Base-by-base conservation (phyloP, 148 eudicot species). In the Fagopyrum tataricum region DNA sequence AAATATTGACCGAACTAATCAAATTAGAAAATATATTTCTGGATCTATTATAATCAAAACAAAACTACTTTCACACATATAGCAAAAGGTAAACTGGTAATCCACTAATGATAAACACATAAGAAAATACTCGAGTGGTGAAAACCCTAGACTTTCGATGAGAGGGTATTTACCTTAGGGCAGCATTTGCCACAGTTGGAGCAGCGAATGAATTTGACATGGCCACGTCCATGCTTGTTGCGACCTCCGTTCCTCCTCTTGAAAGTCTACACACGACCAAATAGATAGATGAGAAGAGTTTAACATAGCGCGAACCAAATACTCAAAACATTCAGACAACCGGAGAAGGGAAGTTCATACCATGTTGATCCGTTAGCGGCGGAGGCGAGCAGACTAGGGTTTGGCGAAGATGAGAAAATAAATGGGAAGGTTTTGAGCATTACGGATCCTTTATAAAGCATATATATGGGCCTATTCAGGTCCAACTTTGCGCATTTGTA, bases 241-340 rank as follows among this genome's bases (percentile, higher is more conserved):
- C 80, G 78, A 0, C 83, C 83, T 48, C 83, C 83, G 52, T 81
- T 81, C 70, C 83, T 81, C 73, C 83, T 81, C 83, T 81, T 81
- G 72, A 81, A 77, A 5, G 83, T 81, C 83, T 77, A 31, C 53
- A 39, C 2, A 49, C 42, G 61, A 64, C 42, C 71, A 69, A 13
- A 56, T 5, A 26, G 24, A 47, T 3, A 31, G 11, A 4, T 14
- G 37, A 56, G 26, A 55, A 24, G 18, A 9, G 24, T 18, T 18
- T 20, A 55, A 1, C 61, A 18, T 7, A 53, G 20, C 5, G 2
- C 21, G 59, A n/a, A n/a, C n/a, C n/a, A 20, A n/a, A 53, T 56
- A 1, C 8, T 5, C 0, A 56, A 14, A 56, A 5, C 10, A 11
- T 20, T 53, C 31, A 14, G 18, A 56, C 26, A 56, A 18, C 2